Base-by-base conservation (phyloP, 192 early-diverging fungal species). In the Podila horticola region DNA sequence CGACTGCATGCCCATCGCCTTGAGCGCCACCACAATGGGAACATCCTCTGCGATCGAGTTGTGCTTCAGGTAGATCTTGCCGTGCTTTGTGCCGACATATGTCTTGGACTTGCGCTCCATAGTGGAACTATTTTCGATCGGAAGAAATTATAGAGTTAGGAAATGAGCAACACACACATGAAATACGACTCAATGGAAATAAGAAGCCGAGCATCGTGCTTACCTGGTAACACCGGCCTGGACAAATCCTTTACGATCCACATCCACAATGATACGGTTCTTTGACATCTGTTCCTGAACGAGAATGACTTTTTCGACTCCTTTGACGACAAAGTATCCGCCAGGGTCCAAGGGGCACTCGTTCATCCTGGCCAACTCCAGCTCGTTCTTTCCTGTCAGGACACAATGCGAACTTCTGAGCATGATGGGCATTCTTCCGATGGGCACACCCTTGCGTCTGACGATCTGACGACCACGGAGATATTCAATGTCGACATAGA, bases 221-320 rank as follows among this genome's bases (percentile, higher is more conserved):
- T 83, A 91, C 89, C 87, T 93, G 38, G 93, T 94, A 29, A 98
- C 97, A 75, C 87, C 91, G 10, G 97, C 97, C 48, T 89, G 87
- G 57, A 98, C 93, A 59, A 85, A 83, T 5, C 93, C 94, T 71
- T 91, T 95, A 29, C 91, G 86, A 79, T 98, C 97, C 6, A 85
- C 86, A 62, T 97, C 95, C 20, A 98, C 93, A 79, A 99, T 96
- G 69, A 99, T 99, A 83, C 97, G 90, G 86, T 99, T 99, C 79
- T 99, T 99, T 26, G 95, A 97, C 84, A 99, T 88, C 73, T 99
- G 97, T 88, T 99, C 97, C 84, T 99, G 97, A 41, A 99, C 96
- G 58, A 99, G 75, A 87, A 98, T 96, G 5, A 99, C 96, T 86
- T 98, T 99, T 79, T 99, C 97, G 1, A 93, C 93, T 28, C 97